A percentile compares a stretch with the other conserved stretches of the same genome.
These are phyloP conservation scores for Cladosporium phlei DNA, from an alignment of 2,329 filamentous ascomycete genomes.

Conservation along the genomic window DNA sequence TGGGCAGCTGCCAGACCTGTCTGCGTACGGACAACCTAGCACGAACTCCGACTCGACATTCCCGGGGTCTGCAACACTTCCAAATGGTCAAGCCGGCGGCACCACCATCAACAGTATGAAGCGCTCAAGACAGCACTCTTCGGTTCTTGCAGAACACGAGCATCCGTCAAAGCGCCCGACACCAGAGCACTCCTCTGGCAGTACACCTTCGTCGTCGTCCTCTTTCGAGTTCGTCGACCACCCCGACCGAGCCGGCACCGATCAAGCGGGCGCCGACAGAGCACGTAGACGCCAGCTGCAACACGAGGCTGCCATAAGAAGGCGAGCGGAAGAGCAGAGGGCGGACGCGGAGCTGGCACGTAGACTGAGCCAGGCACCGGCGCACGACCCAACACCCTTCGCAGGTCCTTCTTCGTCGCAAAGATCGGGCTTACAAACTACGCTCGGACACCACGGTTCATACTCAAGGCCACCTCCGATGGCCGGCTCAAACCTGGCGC, in stretches of 20 bases:
- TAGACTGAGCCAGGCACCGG: constrained; percentile 22
- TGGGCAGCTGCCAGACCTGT: constrained; percentile 4
- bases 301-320: constrained; percentile 15
- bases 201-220: constrained; percentile 23
- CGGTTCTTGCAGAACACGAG: constrained; percentile 16
- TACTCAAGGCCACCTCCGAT: constrained; percentile 21
- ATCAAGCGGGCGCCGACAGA: constrained; percentile 4
- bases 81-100: background rate
- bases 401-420: constrained; percentile 21
- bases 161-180: constrained; percentile 27
- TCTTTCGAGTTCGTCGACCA: constrained; percentile 21
- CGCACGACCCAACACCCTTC: constrained; percentile 3
- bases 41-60: background rate
- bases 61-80: background rate
- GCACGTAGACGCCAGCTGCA: constrained; percentile 15
- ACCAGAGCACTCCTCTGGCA: constrained; percentile 25
- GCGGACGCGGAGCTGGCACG: constrained; percentile 26
- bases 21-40: background rate
- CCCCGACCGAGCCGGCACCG: background rate
- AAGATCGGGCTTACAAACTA: constrained; percentile 26
- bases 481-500: constrained; percentile 7
- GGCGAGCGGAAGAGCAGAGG: constrained; percentile 17
- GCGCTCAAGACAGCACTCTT: constrained; percentile 1
- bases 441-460: constrained; percentile 25
- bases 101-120: background rate